Evolutionary conservation across 495 filamentous ascomycete species (phyloP), one percentile per base, ranked within the genome.

Genomic region (Annulohypoxylon nitens): DNA sequence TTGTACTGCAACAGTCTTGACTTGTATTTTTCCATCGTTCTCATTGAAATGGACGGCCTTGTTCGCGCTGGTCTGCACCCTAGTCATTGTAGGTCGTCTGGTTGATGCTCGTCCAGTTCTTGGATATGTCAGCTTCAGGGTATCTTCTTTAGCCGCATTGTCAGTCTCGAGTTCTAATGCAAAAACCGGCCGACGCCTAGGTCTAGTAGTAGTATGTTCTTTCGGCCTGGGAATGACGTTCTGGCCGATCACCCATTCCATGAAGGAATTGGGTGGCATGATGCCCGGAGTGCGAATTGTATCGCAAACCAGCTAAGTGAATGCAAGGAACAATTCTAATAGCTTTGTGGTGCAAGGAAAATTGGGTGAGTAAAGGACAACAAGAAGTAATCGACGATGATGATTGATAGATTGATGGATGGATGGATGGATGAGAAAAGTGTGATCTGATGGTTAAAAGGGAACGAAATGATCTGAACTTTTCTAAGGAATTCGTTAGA

Each of bases 241-340:
- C 43, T 78, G 79, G 34, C 82, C 82, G 1, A 82, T 60, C 58
- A 83, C 74, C 83, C 83, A 85, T 70, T 85, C 82, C 37, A n/a
- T 34, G 25, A 79, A 64, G 14, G 76, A 79, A 53, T 73, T 41
- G 18, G 79, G 77, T 3, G 73, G 76, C 74, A 78, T 79, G 39
- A 26, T 74, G 59, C 9, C 7, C 48, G 33, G 51, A 37, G 8
- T 25, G 14, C 37, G 20, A 63, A 33, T 23, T 58, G 16, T 10
- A n/a, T 2, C 14, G 26, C 16, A 26, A 57, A 11, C 12, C n/a
- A 51, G 39, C 7, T 59, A 34, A 39, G 0, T 18, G 48, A 11
- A 14, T 45, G 36, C 20, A 7, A 16, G 33, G 14, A 63, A 33
- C 55, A 16, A 6, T 16, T 61, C 2, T 51, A 48, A 39, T 11